Base-by-base conservation (phyloP, 805 yeast genomes). In the Candida ficus region DNA sequence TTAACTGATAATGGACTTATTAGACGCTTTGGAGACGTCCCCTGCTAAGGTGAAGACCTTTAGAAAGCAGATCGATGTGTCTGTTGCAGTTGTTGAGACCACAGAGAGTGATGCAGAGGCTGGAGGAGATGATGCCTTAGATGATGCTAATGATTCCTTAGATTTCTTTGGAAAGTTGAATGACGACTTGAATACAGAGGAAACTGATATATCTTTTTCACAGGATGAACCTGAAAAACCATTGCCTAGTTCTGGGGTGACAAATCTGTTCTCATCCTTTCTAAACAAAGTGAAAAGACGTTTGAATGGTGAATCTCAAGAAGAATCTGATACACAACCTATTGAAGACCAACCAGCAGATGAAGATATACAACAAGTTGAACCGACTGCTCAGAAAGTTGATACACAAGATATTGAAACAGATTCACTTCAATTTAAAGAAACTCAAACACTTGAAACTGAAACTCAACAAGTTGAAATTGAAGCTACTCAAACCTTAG, bases 1-100 rank as follows among this genome's bases (percentile, higher is more conserved):
- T n/a, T n/a, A n/a, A n/a, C 7, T 17, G 13, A 10, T 7, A 22
- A 54, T 54, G 58, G 58, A 54, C 10, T 26, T 54, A 21, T 26
- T 53, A 4, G 55, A 52, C 16, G 45, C 43, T 4, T 35, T 56
- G 12, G 58, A 56, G 8, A 18, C 5, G 19, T 22, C 29, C 5
- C 38, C 37, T 10, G 29, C 44, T 2, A 47, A 35, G 37, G 34
- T 44, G 7, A 52, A 37, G 34, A 54, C 56, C 0, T 56, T 54
- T 41, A 45, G 42, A 28, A 55, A 50, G 31, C 17, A 33, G n/a
- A 32, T 55, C 5, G 38, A 40, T 29, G 18, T 29, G 7, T 16
- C 34, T 16, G 3, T 27, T n/a, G 42, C 47, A 13, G 8, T 29
- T n/a, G 37, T 26, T 17, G 44, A 26, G 8, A 9, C 30, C 3